Evolutionary conservation across 257 asterid species (phyloP), one percentile per base, ranked within the genome.

Genomic region (Haberlea rhodopensis): DNA sequence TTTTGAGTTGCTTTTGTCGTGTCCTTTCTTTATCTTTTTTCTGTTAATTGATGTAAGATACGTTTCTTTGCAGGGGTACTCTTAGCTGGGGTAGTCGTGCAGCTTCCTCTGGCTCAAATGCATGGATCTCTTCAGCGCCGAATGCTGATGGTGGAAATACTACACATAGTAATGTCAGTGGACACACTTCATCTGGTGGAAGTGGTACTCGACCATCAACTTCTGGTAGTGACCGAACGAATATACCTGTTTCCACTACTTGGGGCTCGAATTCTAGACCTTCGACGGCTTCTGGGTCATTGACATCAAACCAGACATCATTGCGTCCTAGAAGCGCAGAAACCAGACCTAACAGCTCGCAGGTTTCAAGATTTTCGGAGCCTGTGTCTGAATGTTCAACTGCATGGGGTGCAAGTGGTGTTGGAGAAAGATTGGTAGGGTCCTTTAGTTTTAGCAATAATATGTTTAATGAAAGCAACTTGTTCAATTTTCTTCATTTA

Each of bases 321-420:
- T 51, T 83, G 72, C 97, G 95, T 15, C 99, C 97, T 45, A 87
- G 79, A 67, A 94, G 97, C 80, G 96, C 97, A n/a, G 97, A 94
- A 71, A 86, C 85, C 71, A 83, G 97, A 64, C 97, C 99, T 21
- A 81, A 71, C 63, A 94, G 96, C 85, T 90, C 97, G 6, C 96
- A 84, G 67, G 83, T 87, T 60, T 94, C 97, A 51, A 84, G 96
- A 66, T 94, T 90, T 66, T 96, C 97, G 24, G 97, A 94, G 72
- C 80, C 92, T 71, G 84, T 66, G 24, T 70, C 92, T 61, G 87
- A 80, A 62, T 66, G 76, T 76, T 73, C 80, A 56, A 74, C 76
- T 52, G 81, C 84, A 70, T 83, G 89, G 86, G 80, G 78, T 71
- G 79, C 92, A 67, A 73, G 73, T 75, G 74, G 57, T 70, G 31